These are phyloP conservation scores for Cyberlindnera xishuangbannaensis DNA, from an alignment of 805 yeast species.

Conservation along the genomic window DNA sequence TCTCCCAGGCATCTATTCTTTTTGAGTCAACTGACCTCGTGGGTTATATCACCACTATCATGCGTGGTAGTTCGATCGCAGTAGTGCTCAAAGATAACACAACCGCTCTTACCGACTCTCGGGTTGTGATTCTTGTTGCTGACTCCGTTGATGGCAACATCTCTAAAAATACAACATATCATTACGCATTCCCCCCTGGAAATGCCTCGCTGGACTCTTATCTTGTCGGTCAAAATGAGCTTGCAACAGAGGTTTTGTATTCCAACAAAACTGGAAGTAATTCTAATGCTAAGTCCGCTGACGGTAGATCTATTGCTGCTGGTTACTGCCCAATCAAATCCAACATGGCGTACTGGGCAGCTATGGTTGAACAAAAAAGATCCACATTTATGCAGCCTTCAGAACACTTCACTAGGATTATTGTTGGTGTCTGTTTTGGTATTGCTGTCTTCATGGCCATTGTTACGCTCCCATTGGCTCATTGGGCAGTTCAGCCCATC, in stretches of 20 bases:
- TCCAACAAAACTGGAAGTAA: slow-evolving; percentile 36
- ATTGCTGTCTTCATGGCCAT: slow-evolving; percentile 69
- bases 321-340: slow-evolving; percentile 49
- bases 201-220: slow-evolving; percentile 15
- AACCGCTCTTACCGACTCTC: slow-evolving; percentile 7
- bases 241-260: slow-evolving; percentile 32
- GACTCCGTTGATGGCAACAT: slow-evolving; percentile 17
- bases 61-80: slow-evolving; percentile 39
- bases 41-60: slow-evolving; percentile 64
- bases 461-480: slow-evolving; percentile 77
- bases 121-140: slow-evolving; percentile 19
- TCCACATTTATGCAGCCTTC: slow-evolving; percentile 58
- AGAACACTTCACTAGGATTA: slow-evolving; percentile 54
- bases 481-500: slow-evolving; percentile 80
- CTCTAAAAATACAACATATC: slow-evolving; percentile 29
- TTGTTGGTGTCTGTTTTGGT: slow-evolving; percentile 73
- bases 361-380: slow-evolving; percentile 61
- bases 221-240: slow-evolving; percentile 27
- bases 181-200: slow-evolving; percentile 32
- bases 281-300: slow-evolving; percentile 32
- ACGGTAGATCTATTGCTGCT: slow-evolving; percentile 40
- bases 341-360: slow-evolving; percentile 56
- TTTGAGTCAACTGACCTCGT: slow-evolving; percentile 42
- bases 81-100: slow-evolving; percentile 23
- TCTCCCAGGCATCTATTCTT: slow-evolving; percentile 64